A percentile compares a stretch with the other conserved stretches of the same genome.
These are phyloP conservation scores for Blastomyces emzantsi DNA, from an alignment of 2,329 filamentous ascomycete species.

Conservation along the genomic window DNA sequence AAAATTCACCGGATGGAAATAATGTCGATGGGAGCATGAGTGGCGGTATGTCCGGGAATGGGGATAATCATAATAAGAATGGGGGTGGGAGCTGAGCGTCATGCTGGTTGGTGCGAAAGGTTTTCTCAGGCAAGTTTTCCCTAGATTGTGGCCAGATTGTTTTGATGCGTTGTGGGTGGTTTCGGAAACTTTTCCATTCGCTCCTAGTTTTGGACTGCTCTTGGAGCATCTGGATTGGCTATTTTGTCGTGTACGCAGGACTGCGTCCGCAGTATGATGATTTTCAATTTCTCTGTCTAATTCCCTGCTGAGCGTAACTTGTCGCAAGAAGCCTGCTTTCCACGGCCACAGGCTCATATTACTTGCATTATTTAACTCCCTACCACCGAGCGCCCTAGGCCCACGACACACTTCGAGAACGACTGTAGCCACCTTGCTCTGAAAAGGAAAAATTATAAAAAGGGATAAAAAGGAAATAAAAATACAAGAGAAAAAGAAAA, in stretches of 20 bases:
- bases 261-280: too few species aligned
- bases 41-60: not conserved
- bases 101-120: not conserved
- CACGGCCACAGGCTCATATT: not conserved
- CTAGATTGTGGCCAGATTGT: not conserved
- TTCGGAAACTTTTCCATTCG: too few species aligned
- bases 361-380: not conserved
- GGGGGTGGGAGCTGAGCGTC: not conserved
- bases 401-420: not conserved
- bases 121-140: not conserved
- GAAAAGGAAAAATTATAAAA: not conserved
- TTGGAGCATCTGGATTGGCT: too few species aligned
- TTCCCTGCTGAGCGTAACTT: not conserved
- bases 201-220: too few species aligned
- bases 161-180: too few species aligned
- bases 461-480: too few species aligned
- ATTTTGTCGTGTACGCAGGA: too few species aligned
- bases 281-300: not conserved
- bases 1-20: not conserved
- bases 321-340: not conserved
- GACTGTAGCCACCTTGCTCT: not conserved
- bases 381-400: too few species aligned
- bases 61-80: not conserved
- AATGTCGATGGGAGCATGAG: not conserved
- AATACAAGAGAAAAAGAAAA: too few species aligned